Conservation (phyloP, 805 yeast species). For the Grigorovia yakushimaensis region DNA sequence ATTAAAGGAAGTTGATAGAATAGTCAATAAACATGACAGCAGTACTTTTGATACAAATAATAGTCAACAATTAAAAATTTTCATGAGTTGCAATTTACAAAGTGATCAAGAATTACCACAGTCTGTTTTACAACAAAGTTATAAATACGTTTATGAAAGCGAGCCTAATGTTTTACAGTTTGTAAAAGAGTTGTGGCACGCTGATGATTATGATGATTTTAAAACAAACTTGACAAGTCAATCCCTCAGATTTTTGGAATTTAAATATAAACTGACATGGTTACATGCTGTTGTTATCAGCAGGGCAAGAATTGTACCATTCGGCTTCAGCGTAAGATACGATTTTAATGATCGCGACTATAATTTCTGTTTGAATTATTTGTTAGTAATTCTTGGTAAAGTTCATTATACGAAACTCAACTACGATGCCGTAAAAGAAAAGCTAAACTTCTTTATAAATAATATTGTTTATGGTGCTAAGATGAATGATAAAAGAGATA, state of each 20-base stretch:
- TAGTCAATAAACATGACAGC: not conserved
- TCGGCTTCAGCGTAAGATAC: constrained; percentile 51
- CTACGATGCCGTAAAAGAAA: not conserved
- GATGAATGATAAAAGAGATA: constrained; percentile 36
- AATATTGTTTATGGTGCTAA: constrained; percentile 37
- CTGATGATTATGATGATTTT: not conserved
- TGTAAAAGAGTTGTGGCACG: constrained; percentile 12
- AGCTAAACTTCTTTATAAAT: constrained; percentile 3
- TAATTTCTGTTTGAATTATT: constrained; percentile 38
- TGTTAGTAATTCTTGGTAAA: constrained; percentile 13
- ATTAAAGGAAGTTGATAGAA: constrained; percentile 35
- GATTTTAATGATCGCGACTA: constrained; percentile 73
- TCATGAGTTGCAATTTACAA: constrained; percentile 53
- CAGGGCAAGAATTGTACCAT: constrained; percentile 47
- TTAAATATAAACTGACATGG: constrained; percentile 57
- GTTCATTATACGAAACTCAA: not conserved
- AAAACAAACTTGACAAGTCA: no score
- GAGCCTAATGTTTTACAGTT: constrained; percentile 38
- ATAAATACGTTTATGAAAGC: constrained; percentile 48
- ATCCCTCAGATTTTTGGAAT: constrained; percentile 19
- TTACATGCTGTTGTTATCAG: constrained; percentile 56
- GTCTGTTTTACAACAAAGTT: constrained; percentile 43
- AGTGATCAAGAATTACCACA: constrained; percentile 41
- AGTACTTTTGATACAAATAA: not conserved
- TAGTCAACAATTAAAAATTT: constrained; percentile 34